Evolutionary conservation across 495 filamentous ascomycete genomes (phyloP).

Genomic region (Penicillium longicatenatum): DNA sequence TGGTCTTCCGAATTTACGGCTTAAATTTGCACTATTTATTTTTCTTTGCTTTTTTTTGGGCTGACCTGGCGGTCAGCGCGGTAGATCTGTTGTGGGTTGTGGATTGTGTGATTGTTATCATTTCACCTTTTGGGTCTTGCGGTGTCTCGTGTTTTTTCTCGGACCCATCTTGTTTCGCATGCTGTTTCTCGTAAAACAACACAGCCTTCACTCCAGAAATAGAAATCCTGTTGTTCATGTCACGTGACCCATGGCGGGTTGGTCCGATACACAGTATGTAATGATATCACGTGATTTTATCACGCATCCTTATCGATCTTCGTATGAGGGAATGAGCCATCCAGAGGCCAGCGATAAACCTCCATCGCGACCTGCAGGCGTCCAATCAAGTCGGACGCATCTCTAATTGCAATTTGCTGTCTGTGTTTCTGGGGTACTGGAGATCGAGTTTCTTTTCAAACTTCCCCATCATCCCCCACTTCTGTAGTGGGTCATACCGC

Average conservation of each 20-base stretch:
- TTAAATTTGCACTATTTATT: not conserved
- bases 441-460: not conserved
- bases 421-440: not conserved
- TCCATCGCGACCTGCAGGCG: slow-evolving; percentile 1
- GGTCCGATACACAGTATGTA: not conserved
- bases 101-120: too few relatives aligned
- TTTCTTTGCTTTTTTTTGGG: not conserved
- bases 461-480: slow-evolving; percentile 15
- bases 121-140: not conserved
- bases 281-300: slow-evolving; percentile 2
- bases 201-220: slow-evolving; percentile 1
- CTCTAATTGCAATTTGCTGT: slow-evolving; percentile 3
- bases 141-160: not conserved
- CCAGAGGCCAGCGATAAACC: slow-evolving; percentile 29
- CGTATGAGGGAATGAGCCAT: slow-evolving; percentile 18
- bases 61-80: slow-evolving; percentile 4
- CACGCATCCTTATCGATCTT: slow-evolving; percentile 7
- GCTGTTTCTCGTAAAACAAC: not conserved
- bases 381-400: slow-evolving; percentile 24
- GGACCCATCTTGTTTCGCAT: not conserved
- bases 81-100: not conserved
- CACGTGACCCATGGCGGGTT: not conserved
- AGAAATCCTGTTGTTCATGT: not conserved
- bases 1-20: not conserved
- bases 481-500: slow-evolving; percentile 29